phyloP scores from a whole-genome alignment of 805 yeast genomes.

The Yarrowia divulgata region DNA sequence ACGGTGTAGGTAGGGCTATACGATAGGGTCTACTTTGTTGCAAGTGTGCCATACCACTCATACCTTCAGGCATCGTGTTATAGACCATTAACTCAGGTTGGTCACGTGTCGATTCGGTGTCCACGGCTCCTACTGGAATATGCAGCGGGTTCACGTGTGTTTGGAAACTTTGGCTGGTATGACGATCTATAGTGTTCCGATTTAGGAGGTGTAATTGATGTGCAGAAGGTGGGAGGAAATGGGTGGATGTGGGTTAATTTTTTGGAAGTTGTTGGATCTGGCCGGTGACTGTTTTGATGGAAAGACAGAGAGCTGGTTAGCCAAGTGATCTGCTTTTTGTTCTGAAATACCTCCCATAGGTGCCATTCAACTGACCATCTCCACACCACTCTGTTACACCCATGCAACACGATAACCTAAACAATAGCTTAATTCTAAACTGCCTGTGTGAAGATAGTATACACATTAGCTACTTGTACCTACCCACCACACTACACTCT shows the following conservation, averaged over 20 bases:
- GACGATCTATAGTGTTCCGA: background rate
- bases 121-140: background rate
- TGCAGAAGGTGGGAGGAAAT: background rate
- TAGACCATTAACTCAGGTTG: background rate
- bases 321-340: too few relatives aligned
- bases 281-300: too few relatives aligned
- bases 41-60: too few relatives aligned
- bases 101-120: background rate
- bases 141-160: background rate
- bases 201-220: slow-evolving; percentile 17
- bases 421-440: background rate
- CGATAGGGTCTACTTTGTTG: too few relatives aligned
- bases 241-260: background rate
- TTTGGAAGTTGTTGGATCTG: too few relatives aligned
- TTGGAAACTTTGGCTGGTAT: background rate
- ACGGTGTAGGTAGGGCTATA: too few relatives aligned
- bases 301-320: too few relatives aligned
- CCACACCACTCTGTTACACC: background rate
- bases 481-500: background rate
- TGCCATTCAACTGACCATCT: background rate
- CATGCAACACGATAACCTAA: background rate
- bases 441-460: too few relatives aligned
- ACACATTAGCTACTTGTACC: too few relatives aligned
- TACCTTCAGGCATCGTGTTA: background rate
- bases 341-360: too few relatives aligned